Conservation (phyloP, 2,329 filamentous ascomycete genomes). For the Arthrobotrys megalospora region DNA sequence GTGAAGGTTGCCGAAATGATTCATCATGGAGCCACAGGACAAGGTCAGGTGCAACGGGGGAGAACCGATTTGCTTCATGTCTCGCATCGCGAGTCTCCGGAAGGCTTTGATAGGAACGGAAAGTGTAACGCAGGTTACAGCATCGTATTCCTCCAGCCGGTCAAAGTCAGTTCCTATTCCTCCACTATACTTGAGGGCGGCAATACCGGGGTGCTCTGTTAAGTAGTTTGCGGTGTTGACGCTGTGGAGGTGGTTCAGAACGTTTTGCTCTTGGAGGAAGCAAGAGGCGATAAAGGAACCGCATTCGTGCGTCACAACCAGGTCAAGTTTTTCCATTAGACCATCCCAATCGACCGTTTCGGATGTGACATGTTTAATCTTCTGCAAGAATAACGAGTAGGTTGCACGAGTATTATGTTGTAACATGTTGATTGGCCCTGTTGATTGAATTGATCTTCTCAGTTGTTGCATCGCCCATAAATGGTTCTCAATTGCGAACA, state of each 20-base stretch:
- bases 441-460: not conserved
- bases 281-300: conserved; percentile 28
- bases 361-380: conserved; percentile 11
- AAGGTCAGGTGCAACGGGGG: conserved; percentile 56
- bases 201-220: not conserved
- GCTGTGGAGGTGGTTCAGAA: conserved; percentile 19
- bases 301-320: not conserved
- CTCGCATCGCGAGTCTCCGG: conserved; percentile 35
- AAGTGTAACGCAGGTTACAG: conserved; percentile 31
- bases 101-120: conserved; percentile 30
- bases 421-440: not conserved
- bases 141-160: not conserved
- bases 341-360: conserved; percentile 9
- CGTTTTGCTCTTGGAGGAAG: conserved; percentile 29
- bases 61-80: conserved; percentile 34
- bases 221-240: conserved; percentile 4
- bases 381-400: conserved; percentile 22
- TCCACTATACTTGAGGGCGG: not conserved
- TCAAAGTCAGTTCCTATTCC: not conserved
- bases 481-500: conserved; percentile 25
- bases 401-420: conserved; percentile 35
- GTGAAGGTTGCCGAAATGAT: conserved; percentile 40
- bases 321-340: conserved; percentile 20
- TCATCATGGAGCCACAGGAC: conserved; percentile 22
- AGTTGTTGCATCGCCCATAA: not conserved